These are phyloP conservation scores for Aspergillus spinulosporus DNA, from an alignment of 2,329 filamentous ascomycete genomes.

Conservation along the genomic window DNA sequence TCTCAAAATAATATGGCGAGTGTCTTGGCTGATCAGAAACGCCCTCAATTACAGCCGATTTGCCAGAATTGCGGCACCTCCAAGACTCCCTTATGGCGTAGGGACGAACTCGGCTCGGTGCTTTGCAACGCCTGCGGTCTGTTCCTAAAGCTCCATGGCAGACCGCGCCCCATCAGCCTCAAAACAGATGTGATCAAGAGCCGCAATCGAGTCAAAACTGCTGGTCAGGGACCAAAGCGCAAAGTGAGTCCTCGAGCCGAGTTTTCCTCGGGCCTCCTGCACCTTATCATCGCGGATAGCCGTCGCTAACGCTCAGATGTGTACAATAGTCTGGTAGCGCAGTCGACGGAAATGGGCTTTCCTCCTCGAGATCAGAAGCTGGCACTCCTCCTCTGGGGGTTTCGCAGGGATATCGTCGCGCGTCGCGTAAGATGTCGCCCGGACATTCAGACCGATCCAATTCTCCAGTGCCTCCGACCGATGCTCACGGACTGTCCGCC, in stretches of 20 bases:
- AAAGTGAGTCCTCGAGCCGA: slow-evolving; percentile 61
- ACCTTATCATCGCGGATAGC: slow-evolving; percentile 16
- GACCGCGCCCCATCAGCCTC: slow-evolving; percentile 87
- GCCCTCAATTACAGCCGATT: slow-evolving; percentile 76
- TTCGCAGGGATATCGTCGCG: slow-evolving; percentile 60
- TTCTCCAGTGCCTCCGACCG: slow-evolving; percentile 76
- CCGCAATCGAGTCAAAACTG: slow-evolving; percentile 94
- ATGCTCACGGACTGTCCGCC: slow-evolving; percentile 66
- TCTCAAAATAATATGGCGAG: slow-evolving; percentile 42
- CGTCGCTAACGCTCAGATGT: slow-evolving; percentile 25
- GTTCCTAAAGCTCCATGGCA: slow-evolving; percentile 94
- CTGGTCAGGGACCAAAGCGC: slow-evolving; percentile 74
- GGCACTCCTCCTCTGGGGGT: slow-evolving; percentile 56
- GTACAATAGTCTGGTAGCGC: slow-evolving; percentile 42
- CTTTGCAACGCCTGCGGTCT: slow-evolving; percentile 98
- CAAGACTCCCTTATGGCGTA: slow-evolving; percentile 93
- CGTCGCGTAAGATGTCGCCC: slow-evolving; percentile 70
- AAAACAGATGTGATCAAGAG: slow-evolving; percentile 99
- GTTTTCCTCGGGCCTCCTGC: slow-evolving; percentile 23
- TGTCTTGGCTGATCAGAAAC: slow-evolving; percentile 50
- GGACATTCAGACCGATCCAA: slow-evolving; percentile 72
- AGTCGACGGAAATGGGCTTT: slow-evolving; percentile 59
- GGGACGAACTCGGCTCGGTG: slow-evolving; percentile 92
- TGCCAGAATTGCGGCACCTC: slow-evolving; percentile 97
- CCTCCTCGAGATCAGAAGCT: slow-evolving; percentile 57